Evolutionary conservation across 495 filamentous ascomycete genomes (phyloP).

Genomic region (Cudoniella acicularis): DNA sequence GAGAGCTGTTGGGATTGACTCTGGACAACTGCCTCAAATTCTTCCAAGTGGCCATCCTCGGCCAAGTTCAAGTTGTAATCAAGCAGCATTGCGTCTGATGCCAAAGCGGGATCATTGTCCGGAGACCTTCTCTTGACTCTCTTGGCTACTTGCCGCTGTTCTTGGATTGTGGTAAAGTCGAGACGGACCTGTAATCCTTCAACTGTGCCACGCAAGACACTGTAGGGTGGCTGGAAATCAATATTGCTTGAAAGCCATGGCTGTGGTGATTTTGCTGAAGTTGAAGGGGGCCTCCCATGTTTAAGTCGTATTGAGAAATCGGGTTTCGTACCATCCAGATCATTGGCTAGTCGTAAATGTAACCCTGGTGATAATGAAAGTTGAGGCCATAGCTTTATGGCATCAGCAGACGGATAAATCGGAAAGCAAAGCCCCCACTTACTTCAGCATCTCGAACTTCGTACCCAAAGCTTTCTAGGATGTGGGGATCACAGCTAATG

Average conservation of each 20-base stretch:
- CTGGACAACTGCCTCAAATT: background rate
- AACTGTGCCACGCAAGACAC: constrained; percentile 10
- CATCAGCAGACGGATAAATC: constrained; percentile 6
- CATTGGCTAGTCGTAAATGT: background rate
- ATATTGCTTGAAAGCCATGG: constrained; percentile 1
- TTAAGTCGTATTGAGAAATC: constrained; percentile 16
- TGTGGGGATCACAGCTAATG: background rate
- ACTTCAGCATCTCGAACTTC: constrained; percentile 18
- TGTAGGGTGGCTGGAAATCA: constrained; percentile 4
- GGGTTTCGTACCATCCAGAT: background rate
- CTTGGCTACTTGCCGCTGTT: background rate
- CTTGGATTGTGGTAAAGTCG: constrained; percentile 3
- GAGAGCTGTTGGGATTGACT: background rate
- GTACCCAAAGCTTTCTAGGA: constrained; percentile 9
- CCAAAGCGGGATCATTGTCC: background rate
- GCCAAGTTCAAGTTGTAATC: background rate
- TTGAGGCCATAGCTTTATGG: constrained; percentile 20
- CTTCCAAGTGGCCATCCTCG: background rate
- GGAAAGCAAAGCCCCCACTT: background rate
- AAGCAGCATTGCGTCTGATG: background rate
- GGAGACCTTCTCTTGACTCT: background rate
- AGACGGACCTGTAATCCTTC: constrained; percentile 8
- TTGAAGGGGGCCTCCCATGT: background rate
- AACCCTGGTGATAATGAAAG: constrained; percentile 14
- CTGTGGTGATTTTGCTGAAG: background rate